Base-by-base conservation (phyloP, 2,329 filamentous ascomycete genomes). In the Penicillium sp. region DNA sequence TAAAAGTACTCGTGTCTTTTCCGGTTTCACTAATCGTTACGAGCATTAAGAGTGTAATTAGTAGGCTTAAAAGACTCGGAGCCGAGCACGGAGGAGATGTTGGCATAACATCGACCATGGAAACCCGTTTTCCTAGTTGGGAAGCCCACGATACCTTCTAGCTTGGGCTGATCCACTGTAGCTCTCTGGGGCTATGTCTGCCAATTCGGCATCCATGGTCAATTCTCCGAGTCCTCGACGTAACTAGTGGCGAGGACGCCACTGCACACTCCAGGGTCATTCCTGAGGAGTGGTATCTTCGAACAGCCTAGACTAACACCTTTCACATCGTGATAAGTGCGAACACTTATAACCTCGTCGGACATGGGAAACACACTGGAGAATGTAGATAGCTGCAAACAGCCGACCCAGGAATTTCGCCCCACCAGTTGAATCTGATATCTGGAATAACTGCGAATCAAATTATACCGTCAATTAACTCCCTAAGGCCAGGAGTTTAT, bases 211-310 rank as follows among this genome's bases (percentile, higher is more conserved):
- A n/a, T 27, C 24, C 11, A 36, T n/a, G 13, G 13, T n/a, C 34
- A 36, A 21, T 21, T 38, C 14, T 38, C 24, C 21, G 9, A 14
- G 51, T 54, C 45, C 24, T 49, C 41, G 46, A 54, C 51, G 51
- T 54, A 54, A 54, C 9, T 32, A 21, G 18, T 34, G 39, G 45
- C 41, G 16, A 50, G 38, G 49, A n/a, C 31, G 50, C 45, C 50
- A 53, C 50, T 34, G 4, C 18, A 13, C 50, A 53, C 50, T 34
- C 2, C 18, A 13, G 24, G 27, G 34, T 27, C 24, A 27, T 27
- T 8, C 8, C 24, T 27, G 24, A 27, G 24, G 8, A 27, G 24
- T 4, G 7, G 5, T 27, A 8, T 27, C 24, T 27, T 27, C 24
- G 5, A 27, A 27, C 5, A 27, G 24, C 24, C 24, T 27, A 27